phyloP scores from a whole-genome alignment of 2,329 filamentous ascomycete genomes.

The Penicillium sp. region DNA sequence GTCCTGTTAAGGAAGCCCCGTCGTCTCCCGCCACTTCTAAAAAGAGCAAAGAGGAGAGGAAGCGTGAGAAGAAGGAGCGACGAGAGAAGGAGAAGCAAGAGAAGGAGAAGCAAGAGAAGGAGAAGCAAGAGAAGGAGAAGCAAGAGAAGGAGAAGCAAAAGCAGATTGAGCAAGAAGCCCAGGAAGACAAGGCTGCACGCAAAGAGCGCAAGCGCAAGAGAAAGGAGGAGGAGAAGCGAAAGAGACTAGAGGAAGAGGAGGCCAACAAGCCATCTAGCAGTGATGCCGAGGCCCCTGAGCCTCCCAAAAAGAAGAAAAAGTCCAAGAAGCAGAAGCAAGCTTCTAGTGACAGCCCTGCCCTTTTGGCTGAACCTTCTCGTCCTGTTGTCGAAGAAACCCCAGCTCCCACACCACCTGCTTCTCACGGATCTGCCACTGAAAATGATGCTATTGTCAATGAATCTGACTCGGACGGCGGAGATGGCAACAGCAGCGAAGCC shows the following conservation, averaged over 20 bases:
- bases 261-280: not conserved
- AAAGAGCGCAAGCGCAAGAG: constrained; percentile 2
- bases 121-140: constrained; percentile 6
- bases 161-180: constrained; percentile 1
- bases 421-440: not conserved
- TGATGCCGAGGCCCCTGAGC: not conserved
- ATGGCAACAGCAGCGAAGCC: not conserved
- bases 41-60: not conserved
- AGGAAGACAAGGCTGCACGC: not conserved
- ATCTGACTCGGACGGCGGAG: not conserved
- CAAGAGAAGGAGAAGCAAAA: constrained; percentile 6
- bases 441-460: not conserved
- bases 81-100: constrained; percentile 10
- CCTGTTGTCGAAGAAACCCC: not conserved
- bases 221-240: constrained; percentile 5
- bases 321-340: constrained; percentile 8
- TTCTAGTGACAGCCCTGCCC: not conserved
- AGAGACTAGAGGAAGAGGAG: not conserved
- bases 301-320: not conserved
- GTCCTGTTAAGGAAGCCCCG: not conserved
- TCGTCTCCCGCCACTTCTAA: not conserved
- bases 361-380: not conserved
- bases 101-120: constrained; percentile 1
- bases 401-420: not conserved
- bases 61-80: constrained; percentile 11